Percentiles rank a stretch among this genome's conserved stretches.
Evolutionary conservation across 306 rosid species (phyloP).

Genomic region (Urtica urens): DNA sequence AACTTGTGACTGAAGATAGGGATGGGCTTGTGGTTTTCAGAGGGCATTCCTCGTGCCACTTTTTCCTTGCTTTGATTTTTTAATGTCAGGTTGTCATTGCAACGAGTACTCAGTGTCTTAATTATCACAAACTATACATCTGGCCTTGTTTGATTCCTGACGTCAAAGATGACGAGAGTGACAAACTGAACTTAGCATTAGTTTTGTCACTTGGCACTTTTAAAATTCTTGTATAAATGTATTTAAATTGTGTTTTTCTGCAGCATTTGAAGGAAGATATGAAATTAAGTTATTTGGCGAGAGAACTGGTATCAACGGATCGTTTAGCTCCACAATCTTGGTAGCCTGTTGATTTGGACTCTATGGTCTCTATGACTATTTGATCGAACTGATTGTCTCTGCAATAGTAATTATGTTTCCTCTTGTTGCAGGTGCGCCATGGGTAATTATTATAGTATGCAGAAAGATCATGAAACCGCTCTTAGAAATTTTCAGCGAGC

Average conservation of each 20-base stretch:
- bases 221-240: neutral
- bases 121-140: neutral
- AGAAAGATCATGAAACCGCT: conserved; percentile 46
- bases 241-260: conserved; percentile 24
- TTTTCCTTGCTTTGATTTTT: no score
- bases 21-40: no score
- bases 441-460: conserved; percentile 62
- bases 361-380: neutral
- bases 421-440: conserved; percentile 50
- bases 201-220: neutral
- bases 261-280: conserved; percentile 98
- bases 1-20: no score
- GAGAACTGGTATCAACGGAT: conserved; percentile 77
- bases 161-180: neutral
- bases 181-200: neutral
- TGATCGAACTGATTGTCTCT: neutral
- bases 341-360: conserved; percentile 45
- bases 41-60: no score
- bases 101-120: no score
- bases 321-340: conserved; percentile 95
- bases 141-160: neutral
- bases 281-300: conserved; percentile 91
- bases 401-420: neutral
- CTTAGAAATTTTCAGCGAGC: conserved; percentile 94
- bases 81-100: no score